Evolutionary conservation across 306 rosid genomes (phyloP).

Genomic region (Hippophae rhamnoides): DNA sequence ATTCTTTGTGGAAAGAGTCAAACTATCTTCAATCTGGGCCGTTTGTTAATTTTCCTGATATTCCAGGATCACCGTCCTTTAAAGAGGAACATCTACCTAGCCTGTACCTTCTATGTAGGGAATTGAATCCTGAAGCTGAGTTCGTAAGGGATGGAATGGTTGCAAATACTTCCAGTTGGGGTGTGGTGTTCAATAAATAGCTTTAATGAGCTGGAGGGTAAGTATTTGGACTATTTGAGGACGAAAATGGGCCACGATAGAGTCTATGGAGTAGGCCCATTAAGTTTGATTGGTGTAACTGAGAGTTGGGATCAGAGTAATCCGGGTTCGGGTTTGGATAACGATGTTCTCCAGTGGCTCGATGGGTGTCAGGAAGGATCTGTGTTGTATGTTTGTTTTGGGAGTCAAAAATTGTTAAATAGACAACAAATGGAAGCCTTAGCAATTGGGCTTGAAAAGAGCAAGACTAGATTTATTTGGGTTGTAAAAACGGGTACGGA

Average conservation of each 20-base stretch:
- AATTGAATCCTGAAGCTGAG: conserved; percentile 34
- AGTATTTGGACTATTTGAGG: conserved; percentile 23
- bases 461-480: conserved; percentile 45
- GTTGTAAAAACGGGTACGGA: conserved; percentile 29
- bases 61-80: conserved; percentile 36
- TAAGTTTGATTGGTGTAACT: conserved; percentile 9
- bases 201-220: conserved; percentile 31
- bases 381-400: conserved; percentile 58
- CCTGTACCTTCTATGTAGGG: conserved; percentile 16
- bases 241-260: conserved; percentile 6
- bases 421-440: conserved; percentile 46
- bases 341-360: conserved; percentile 31
- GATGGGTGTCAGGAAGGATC: conserved; percentile 47
- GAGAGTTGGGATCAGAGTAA: neutral
- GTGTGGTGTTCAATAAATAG: conserved; percentile 32
- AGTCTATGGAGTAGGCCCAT: conserved; percentile 43
- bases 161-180: conserved; percentile 41
- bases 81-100: conserved; percentile 42
- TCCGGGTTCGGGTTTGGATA: neutral
- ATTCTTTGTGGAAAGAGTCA: conserved; percentile 16
- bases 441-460: conserved; percentile 54
- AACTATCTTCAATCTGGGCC: neutral
- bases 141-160: conserved; percentile 18
- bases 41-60: conserved; percentile 13
- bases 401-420: conserved; percentile 50